These are phyloP conservation scores for Pseudomassariella vexata DNA, from an alignment of 2,329 filamentous ascomycete species.

Conservation along the genomic window DNA sequence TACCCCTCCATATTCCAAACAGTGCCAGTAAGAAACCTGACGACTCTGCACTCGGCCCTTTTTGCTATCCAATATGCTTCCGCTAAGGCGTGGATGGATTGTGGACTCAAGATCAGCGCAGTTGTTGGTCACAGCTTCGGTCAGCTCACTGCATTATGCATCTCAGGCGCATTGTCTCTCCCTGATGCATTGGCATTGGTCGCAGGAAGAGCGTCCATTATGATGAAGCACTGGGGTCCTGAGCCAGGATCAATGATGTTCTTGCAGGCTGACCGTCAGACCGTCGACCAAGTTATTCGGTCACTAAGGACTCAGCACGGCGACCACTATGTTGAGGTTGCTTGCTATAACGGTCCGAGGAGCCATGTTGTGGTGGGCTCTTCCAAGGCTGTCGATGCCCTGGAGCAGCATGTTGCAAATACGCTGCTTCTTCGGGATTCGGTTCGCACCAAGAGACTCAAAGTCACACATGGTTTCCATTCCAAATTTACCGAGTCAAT, in stretches of 20 bases:
- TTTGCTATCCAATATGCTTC: conserved; percentile 32
- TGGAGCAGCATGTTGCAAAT: background rate
- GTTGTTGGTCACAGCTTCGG: conserved; percentile 36
- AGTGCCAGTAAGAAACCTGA: conserved; percentile 14
- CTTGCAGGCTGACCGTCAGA: background rate
- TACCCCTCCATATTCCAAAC: conserved; percentile 22
- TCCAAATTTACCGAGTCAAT: conserved; percentile 10
- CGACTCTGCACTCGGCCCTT: conserved; percentile 29
- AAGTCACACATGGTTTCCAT: conserved; percentile 11
- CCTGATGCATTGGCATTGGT: conserved; percentile 4
- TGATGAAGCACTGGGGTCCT: conserved; percentile 5
- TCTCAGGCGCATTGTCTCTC: background rate
- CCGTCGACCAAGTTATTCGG: background rate
- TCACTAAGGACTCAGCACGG: background rate
- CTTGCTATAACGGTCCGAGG: conserved; percentile 11
- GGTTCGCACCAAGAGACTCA: conserved; percentile 9
- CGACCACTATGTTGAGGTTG: conserved; percentile 7
- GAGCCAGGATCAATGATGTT: conserved; percentile 6
- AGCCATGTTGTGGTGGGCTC: conserved; percentile 12
- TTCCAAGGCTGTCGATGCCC: conserved; percentile 6
- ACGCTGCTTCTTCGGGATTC: background rate
- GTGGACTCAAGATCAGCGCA: conserved; percentile 19
- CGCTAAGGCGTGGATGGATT: conserved; percentile 28
- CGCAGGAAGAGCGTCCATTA: background rate
- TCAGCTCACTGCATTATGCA: conserved; percentile 26